Percentiles rank a stretch among this genome's conserved stretches.
These are phyloP conservation scores for Platanthera guangdongensis DNA, from an alignment of 106 monocot genomes.

Conservation along the genomic window DNA sequence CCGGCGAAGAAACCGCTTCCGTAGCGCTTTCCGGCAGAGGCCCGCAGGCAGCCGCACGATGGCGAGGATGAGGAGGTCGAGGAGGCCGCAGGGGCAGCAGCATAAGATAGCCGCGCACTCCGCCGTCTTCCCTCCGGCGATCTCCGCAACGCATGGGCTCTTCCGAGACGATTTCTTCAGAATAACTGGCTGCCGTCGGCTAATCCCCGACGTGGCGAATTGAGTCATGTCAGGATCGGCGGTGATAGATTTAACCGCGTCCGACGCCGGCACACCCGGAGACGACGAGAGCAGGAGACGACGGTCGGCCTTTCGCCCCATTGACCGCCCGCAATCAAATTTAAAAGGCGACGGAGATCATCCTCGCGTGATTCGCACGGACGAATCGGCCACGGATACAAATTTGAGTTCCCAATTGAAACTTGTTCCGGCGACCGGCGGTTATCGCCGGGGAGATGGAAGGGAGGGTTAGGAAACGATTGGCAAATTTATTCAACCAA, in stretches of 20 bases:
- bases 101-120: conserved; percentile 58
- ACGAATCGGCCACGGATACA: no score
- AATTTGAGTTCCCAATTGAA: no score
- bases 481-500: no score
- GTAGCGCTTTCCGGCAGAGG: conserved; percentile 26
- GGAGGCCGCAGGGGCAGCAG: conserved; percentile 48
- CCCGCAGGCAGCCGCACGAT: conserved; percentile 38
- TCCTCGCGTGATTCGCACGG: no score
- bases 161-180: neutral
- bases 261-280: neutral
- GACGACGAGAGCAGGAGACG: neutral
- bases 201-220: neutral
- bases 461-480: no score
- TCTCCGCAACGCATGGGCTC: neutral
- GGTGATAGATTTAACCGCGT: neutral
- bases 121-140: conserved; percentile 39
- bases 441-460: neutral
- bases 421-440: neutral
- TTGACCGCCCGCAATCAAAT: neutral
- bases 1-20: neutral
- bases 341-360: no score
- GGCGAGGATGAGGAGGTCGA: conserved; percentile 35
- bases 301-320: neutral
- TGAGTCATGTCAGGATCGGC: no score
- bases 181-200: neutral